Evolutionary conservation across 768 basidiomycete species (phyloP).

Genomic region (Russula olivacea): DNA sequence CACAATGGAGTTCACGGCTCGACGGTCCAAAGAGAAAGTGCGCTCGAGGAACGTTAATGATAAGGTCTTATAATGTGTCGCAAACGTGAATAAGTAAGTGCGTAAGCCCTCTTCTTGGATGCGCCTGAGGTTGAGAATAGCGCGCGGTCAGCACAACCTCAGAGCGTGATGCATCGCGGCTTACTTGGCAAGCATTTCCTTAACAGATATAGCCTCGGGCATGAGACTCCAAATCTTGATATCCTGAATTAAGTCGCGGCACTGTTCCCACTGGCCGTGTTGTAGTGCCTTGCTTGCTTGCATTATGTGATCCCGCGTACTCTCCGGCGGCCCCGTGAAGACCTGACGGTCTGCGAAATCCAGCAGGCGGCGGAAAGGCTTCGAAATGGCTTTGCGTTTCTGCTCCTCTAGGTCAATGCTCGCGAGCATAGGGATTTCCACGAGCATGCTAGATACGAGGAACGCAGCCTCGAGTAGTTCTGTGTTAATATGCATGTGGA

Average conservation of each 20-base stretch:
- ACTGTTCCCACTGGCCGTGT: constrained; percentile 95
- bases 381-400: constrained; percentile 90
- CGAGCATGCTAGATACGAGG: constrained; percentile 96
- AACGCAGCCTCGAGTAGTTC: constrained; percentile 97
- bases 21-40: constrained; percentile 79
- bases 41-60: constrained; percentile 82
- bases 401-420: constrained; percentile 92
- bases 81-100: constrained; percentile 98
- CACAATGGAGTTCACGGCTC: constrained; percentile 82
- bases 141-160: not conserved
- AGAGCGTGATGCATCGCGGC: constrained; percentile 27
- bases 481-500: constrained; percentile 99
- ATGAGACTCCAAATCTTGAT: constrained; percentile 99
- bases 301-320: constrained; percentile 98
- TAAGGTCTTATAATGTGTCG: constrained; percentile 86
- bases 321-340: constrained; percentile 98
- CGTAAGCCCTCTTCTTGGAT: constrained; percentile 97
- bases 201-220: constrained; percentile 81
- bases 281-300: constrained; percentile 96
- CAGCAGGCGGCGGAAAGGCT: constrained; percentile 89
- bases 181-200: constrained; percentile 92
- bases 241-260: constrained; percentile 85
- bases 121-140: constrained; percentile 48
- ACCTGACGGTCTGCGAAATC: constrained; percentile 98
- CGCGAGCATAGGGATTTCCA: constrained; percentile 92